Evolutionary conservation across 495 filamentous ascomycete genomes (phyloP), one percentile per base, ranked within the genome.

Genomic region (Margaritispora aquatica): DNA sequence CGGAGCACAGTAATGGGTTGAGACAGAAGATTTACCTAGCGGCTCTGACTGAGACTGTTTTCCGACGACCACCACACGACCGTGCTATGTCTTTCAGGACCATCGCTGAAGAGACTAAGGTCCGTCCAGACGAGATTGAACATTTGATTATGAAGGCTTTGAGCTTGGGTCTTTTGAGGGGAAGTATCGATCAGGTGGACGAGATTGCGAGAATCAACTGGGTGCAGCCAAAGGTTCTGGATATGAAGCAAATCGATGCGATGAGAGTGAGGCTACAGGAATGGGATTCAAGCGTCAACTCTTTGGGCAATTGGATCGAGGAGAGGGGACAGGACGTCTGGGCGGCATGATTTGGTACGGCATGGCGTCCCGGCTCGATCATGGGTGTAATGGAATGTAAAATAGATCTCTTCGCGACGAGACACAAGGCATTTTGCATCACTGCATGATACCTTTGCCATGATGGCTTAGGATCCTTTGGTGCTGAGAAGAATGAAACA

Each of bases 121-220:
- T 99, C 46, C 79, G 84, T 66, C 81, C 85, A 15, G 83, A 90
- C 64, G 91, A 97, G 75, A 96, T 97, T 60, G 94, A 99, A 79
- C 93, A 97, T 68, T 74, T 99, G 54, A 86, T 99, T 67, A 99
- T 99, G 94, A 96, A 96, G 81, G 95, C 94, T 50, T 74, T 99
- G 66, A 96, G 91, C 64, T 73, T 97, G 66, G 95, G 92, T 0
- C 78, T 99, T 65, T 77, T 99, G 61, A 81, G 85, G 65, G 94
- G 94, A 2, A 93, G 86, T 44, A 99, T 99, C 62, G 94, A 99
- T 74, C 92, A 99, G 77, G 94, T 97, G 26, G 92, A 88, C 51
- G 84, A 91, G 76, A 82, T 97, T 53, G 94, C 94, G 24, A 81
- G 92, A 69, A 96, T 99, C 75, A 90, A 90, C 69, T 99, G 94